phyloP scores from a whole-genome alignment of 176 grass and related monocot genomes.

The Oryza glaberrima region DNA sequence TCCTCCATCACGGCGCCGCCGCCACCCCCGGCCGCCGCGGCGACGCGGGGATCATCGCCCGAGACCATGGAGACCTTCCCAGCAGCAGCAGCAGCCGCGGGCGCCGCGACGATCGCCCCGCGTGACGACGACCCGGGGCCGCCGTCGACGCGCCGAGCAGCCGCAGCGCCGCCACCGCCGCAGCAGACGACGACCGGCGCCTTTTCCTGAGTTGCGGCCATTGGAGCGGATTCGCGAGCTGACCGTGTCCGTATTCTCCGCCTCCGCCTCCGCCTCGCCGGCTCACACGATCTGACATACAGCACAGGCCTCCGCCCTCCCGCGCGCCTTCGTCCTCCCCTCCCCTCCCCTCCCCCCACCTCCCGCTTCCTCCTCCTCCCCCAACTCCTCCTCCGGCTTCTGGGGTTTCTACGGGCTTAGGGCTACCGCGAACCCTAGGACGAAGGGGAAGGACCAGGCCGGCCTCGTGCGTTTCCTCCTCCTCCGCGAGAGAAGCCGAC shows the following conservation, averaged over 20 bases:
- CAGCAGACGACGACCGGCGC: slow-evolving; percentile 64
- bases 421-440: slow-evolving; percentile 29
- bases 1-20: slow-evolving; percentile 76
- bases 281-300: slow-evolving; percentile 91
- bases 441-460: not conserved
- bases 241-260: slow-evolving; percentile 91
- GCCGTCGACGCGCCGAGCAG: slow-evolving; percentile 28
- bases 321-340: slow-evolving; percentile 40
- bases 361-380: not conserved
- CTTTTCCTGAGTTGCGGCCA: slow-evolving; percentile 99
- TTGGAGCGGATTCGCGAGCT: slow-evolving; percentile 94
- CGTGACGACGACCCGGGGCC: not conserved
- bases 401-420: slow-evolving; percentile 30
- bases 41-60: slow-evolving; percentile 32
- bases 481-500: slow-evolving; percentile 32
- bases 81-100: slow-evolving; percentile 27
- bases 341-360: not conserved
- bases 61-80: slow-evolving; percentile 46
- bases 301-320: slow-evolving; percentile 72
- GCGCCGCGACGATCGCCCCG: slow-evolving; percentile 25
- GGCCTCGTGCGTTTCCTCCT: slow-evolving; percentile 16
- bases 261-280: slow-evolving; percentile 66
- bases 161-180: slow-evolving; percentile 66
- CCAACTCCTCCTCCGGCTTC: not conserved
- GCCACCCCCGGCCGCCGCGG: slow-evolving; percentile 26